These are phyloP conservation scores for Kurtzmaniella natalensis DNA, from an alignment of 1,139 yeast genomes.

Conservation along the genomic window DNA sequence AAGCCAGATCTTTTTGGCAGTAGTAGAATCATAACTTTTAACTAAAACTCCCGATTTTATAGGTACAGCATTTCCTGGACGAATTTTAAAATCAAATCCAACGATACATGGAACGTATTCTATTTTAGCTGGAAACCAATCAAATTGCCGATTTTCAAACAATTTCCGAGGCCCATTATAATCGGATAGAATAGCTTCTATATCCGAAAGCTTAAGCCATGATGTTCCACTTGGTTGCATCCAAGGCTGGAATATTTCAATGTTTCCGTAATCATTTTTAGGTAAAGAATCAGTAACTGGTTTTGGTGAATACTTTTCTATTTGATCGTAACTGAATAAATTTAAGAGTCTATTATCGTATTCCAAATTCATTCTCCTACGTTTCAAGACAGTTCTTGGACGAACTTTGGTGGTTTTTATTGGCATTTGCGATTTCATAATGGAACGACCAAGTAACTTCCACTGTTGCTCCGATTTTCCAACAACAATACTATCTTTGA, in stretches of 20 bases:
- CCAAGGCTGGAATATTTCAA: conserved; percentile 26
- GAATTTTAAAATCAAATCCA: conserved; percentile 27
- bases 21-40: conserved; percentile 13
- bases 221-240: conserved; percentile 32
- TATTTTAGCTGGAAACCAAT: conserved; percentile 8
- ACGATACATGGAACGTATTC: conserved; percentile 32
- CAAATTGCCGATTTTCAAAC: background rate
- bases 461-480: conserved; percentile 38
- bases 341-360: conserved; percentile 17
- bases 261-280: conserved; percentile 29
- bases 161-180: conserved; percentile 9
- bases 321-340: conserved; percentile 27
- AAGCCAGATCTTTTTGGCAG: conserved; percentile 27
- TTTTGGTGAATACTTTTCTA: conserved; percentile 23
- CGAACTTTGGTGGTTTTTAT: conserved; percentile 18
- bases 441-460: conserved; percentile 35
- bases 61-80: conserved; percentile 28
- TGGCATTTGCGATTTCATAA: conserved; percentile 15
- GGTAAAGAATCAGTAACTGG: conserved; percentile 16
- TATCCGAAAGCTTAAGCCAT: conserved; percentile 26
- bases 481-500: conserved; percentile 20
- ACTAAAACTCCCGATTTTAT: conserved; percentile 28
- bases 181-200: conserved; percentile 19
- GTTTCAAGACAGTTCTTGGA: conserved; percentile 23
- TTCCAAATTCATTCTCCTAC: conserved; percentile 15